Evolutionary conservation across 495 filamentous ascomycete species (phyloP), one percentile per base, ranked within the genome.

Genomic region (Penicillium longicatenatum): DNA sequence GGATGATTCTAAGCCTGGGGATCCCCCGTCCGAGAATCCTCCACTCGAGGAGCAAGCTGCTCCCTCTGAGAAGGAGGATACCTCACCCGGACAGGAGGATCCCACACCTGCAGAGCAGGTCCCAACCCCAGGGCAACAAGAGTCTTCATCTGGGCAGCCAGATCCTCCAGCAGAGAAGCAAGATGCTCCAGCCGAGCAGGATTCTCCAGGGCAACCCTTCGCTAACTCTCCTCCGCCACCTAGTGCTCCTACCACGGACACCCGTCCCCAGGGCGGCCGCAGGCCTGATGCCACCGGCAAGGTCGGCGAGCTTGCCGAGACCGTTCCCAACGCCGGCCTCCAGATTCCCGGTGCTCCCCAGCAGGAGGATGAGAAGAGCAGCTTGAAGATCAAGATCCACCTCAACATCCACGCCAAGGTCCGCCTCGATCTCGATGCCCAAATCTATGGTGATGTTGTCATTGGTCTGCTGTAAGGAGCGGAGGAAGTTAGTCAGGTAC

Each of bases 361-460:
- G 24, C 5, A 29, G 53, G 55, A 47, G 47, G 61, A 63, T 3
- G 58, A 67, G 6, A 63, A 63, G 56, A 52, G 49, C 21, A 57
- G 54, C 55, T 43, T 67, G 42, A 60, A 64, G 52, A 67, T 67
- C 52, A 67, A 64, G 49, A 57, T 67, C 35, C 61, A 63, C 46
- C 58, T 67, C 20, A 64, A 64, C 52, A n/a, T 67, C 20, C 61
- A 67, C 50, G 64, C 64, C 29, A 63, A 64, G 58, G 61, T 67
- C 17, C 57, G 54, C 26, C 57, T 67, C 7, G 61, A 67, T 0
- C 58, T 67, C 12, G 64, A 67, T 51, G 64, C 64, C 14, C 54
- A 67, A 52, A 48, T 67, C 43, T 67, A 67, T 20, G 64, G 64
- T 59, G 64, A 67, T 22, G 31, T 67, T 14, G 61, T 63, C 6